phyloP scores from a whole-genome alignment of 2,329 filamentous ascomycete species.

The Elsinoe fawcettii region DNA sequence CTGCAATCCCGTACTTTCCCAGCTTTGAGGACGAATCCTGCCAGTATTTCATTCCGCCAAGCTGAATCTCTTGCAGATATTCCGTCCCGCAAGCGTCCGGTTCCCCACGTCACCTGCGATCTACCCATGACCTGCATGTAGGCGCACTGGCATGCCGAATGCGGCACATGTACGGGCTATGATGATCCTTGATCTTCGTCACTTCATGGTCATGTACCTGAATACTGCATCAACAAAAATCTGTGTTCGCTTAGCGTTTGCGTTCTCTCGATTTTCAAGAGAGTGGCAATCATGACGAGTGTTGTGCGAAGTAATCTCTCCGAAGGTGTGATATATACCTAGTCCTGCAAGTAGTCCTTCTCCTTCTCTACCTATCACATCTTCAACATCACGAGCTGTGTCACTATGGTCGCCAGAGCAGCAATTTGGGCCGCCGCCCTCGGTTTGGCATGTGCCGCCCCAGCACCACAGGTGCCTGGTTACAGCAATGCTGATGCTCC shows the following conservation, averaged over 20 bases:
- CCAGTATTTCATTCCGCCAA: background rate
- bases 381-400: background rate
- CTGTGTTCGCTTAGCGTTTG: background rate
- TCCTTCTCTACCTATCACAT: background rate
- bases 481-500: slow-evolving; percentile 40
- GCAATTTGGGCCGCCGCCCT: slow-evolving; percentile 10
- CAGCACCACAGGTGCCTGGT: slow-evolving; percentile 27
- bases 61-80: background rate
- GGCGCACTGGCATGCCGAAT: background rate
- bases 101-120: background rate
- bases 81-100: background rate
- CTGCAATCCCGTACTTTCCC: background rate
- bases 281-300: slow-evolving; percentile 5
- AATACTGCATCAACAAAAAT: background rate
- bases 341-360: slow-evolving; percentile 1
- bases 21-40: background rate
- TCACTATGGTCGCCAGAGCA: slow-evolving; percentile 6
- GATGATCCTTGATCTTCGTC: background rate
- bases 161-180: background rate
- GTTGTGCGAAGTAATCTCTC: background rate
- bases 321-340: slow-evolving; percentile 4
- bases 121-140: no score
- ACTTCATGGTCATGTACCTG: slow-evolving; percentile 5
- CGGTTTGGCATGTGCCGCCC: background rate
- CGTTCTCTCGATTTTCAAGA: background rate